phyloP scores from a whole-genome alignment of 139 green algal species.

The Haematococcus lacustris region DNA sequence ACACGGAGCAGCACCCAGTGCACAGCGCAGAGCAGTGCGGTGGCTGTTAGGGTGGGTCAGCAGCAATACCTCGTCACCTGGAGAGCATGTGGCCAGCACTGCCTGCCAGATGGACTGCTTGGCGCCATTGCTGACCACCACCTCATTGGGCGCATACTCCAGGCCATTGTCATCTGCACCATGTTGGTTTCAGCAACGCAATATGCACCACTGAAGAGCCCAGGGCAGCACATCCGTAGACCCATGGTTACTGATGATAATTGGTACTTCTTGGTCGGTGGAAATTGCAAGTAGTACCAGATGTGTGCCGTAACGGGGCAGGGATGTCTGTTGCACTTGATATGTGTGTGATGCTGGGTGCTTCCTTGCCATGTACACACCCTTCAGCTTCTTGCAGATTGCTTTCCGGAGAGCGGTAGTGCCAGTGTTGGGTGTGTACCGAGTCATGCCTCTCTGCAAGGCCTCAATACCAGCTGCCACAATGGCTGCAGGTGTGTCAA shows the following conservation, averaged over 20 bases:
- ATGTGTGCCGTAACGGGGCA: too few species aligned
- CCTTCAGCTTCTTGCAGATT: constrained; percentile 81
- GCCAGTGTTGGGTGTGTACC: constrained; percentile 91
- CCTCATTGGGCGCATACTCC: constrained; percentile 66
- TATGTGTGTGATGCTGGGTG: neutral
- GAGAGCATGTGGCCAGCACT: constrained; percentile 34
- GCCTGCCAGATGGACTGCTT: constrained; percentile 93
- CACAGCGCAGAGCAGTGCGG: too few species aligned
- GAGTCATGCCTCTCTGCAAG: constrained; percentile 72
- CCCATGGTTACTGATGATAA: too few species aligned
- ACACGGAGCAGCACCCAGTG: too few species aligned
- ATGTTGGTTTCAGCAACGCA: too few species aligned
- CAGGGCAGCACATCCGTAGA: too few species aligned
- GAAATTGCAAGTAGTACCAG: too few species aligned
- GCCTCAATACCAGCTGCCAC: constrained; percentile 72
- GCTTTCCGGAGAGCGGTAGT: constrained; percentile 69
- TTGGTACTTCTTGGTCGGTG: too few species aligned
- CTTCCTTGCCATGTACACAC: constrained; percentile 11
- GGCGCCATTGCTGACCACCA: constrained; percentile 91
- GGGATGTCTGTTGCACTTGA: too few species aligned
- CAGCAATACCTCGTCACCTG: constrained; percentile 35
- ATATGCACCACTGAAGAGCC: too few species aligned
- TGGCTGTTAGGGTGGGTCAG: too few species aligned
- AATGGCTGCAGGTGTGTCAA: constrained; percentile 83
- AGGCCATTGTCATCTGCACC: constrained; percentile 81